phyloP scores from a whole-genome alignment of 2,329 filamentous ascomycete genomes.

The Nemania sp. region DNA sequence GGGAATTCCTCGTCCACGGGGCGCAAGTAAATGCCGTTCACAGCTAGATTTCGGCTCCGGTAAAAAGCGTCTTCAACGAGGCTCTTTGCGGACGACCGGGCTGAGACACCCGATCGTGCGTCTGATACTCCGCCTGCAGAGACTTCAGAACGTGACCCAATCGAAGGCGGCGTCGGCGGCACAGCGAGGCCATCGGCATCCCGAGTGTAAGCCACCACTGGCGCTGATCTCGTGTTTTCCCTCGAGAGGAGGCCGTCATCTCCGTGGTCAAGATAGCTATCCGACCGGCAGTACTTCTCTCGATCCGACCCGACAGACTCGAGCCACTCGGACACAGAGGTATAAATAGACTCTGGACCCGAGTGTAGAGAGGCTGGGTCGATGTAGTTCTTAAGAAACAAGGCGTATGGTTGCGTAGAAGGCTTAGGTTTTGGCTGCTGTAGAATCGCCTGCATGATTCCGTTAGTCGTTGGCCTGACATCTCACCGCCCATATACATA shows the following conservation, averaged over 20 bases:
- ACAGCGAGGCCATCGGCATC: neutral
- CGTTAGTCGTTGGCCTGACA: neutral
- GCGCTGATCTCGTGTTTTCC: slow-evolving; percentile 33
- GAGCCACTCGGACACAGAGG: slow-evolving; percentile 25
- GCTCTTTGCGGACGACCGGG: slow-evolving; percentile 31
- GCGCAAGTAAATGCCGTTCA: slow-evolving; percentile 44
- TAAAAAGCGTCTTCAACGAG: slow-evolving; percentile 42
- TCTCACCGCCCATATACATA: too few relatives aligned
- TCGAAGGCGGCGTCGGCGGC: neutral
- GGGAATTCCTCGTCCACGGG: slow-evolving; percentile 34
- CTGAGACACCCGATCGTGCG: neutral
- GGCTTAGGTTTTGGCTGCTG: slow-evolving; percentile 1
- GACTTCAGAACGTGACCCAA: neutral
- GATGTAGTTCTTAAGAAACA: neutral
- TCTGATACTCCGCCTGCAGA: neutral
- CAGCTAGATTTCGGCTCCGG: slow-evolving; percentile 41
- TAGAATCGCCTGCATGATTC: neutral
- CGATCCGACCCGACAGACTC: slow-evolving; percentile 44
- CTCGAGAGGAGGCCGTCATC: slow-evolving; percentile 43
- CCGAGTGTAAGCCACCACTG: neutral
- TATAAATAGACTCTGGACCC: neutral
- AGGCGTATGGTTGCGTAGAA: neutral
- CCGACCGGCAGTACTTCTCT: slow-evolving; percentile 47
- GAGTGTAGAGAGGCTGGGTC: neutral
- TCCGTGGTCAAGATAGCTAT: slow-evolving; percentile 44